Percentiles rank a stretch among this genome's conserved stretches.
Evolutionary conservation across 306 rosid species (phyloP).

Genomic region (Oxytropis ochrocephala): DNA sequence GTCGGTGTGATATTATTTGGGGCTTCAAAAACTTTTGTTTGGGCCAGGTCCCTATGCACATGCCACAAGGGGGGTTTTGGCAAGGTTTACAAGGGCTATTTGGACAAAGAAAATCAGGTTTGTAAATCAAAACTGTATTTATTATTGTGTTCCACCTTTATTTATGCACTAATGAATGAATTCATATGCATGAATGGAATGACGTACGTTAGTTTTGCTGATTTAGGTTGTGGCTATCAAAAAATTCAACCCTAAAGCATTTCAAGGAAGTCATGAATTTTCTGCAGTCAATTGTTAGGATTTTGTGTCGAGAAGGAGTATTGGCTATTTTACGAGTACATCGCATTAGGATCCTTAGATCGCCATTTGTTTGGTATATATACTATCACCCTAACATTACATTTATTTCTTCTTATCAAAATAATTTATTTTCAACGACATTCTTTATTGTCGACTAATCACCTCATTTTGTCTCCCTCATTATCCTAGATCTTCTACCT

Average conservation of each 20-base stretch:
- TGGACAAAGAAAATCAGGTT: no score
- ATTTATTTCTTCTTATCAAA: not conserved
- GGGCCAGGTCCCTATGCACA: no score
- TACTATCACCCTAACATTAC: not conserved
- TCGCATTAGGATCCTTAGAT: slow-evolving; percentile 81
- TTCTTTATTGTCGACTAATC: not conserved
- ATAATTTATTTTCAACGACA: not conserved
- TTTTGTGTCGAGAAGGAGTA: slow-evolving; percentile 80
- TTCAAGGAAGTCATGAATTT: slow-evolving; percentile 75
- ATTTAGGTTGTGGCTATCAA: slow-evolving; percentile 79
- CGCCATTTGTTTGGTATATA: slow-evolving; percentile 64
- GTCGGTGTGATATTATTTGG: no score
- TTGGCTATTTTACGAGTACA: slow-evolving; percentile 74
- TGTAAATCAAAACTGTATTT: no score
- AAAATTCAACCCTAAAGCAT: slow-evolving; percentile 60
- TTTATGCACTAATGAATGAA: no score
- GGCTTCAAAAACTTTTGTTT: no score
- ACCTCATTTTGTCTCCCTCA: not conserved
- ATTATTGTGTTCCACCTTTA: no score
- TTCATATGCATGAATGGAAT: no score
- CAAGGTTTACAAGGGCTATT: no score
- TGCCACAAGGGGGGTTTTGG: no score
- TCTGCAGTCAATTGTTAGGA: slow-evolving; percentile 72
- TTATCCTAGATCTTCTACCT: slow-evolving; percentile 38
- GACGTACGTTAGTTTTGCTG: no score